Conservation (phyloP, 2,329 filamentous ascomycete species). For the Ophiostoma quercus region DNA sequence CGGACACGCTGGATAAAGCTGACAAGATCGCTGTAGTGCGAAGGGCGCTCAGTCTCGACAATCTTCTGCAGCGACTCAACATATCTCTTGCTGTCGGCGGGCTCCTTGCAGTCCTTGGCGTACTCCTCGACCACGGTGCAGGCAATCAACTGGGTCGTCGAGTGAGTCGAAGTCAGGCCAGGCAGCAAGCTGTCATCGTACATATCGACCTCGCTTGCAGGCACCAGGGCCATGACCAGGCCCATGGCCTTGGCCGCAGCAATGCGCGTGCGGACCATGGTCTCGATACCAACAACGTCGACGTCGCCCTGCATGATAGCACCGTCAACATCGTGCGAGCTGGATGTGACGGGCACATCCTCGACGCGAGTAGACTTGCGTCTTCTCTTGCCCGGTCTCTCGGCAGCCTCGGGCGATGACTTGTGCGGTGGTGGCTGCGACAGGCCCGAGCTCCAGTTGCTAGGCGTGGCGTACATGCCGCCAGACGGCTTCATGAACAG, state of each 20-base stretch:
- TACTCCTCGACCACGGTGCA: slow-evolving; percentile 86
- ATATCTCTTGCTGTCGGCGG: slow-evolving; percentile 54
- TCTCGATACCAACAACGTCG: slow-evolving; percentile 85
- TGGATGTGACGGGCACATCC: slow-evolving; percentile 54
- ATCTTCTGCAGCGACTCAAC: slow-evolving; percentile 64
- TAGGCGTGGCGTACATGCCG: slow-evolving; percentile 61
- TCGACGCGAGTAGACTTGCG: slow-evolving; percentile 81
- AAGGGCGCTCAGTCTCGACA: slow-evolving; percentile 73
- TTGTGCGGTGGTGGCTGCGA: slow-evolving; percentile 34
- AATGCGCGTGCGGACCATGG: slow-evolving; percentile 83
- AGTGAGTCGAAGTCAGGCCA: slow-evolving; percentile 65
- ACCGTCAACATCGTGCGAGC: slow-evolving; percentile 92
- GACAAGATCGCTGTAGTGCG: slow-evolving; percentile 82
- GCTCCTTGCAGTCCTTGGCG: slow-evolving; percentile 52
- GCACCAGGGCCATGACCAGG: slow-evolving; percentile 71
- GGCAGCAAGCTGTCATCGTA: slow-evolving; percentile 63
- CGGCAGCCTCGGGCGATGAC: slow-evolving; percentile 48
- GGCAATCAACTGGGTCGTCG: slow-evolving; percentile 79
- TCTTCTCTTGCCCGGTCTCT: slow-evolving; percentile 67
- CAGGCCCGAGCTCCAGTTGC: slow-evolving; percentile 36
- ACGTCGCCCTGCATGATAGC: slow-evolving; percentile 98
- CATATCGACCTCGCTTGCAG: slow-evolving; percentile 54
- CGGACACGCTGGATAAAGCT: slow-evolving; percentile 85
- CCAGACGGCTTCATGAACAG: slow-evolving; percentile 94
- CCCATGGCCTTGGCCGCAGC: slow-evolving; percentile 82